These are phyloP conservation scores for Ustilago bromivora DNA, from an alignment of 1,284 basidiomycete species.

Conservation along the genomic window DNA sequence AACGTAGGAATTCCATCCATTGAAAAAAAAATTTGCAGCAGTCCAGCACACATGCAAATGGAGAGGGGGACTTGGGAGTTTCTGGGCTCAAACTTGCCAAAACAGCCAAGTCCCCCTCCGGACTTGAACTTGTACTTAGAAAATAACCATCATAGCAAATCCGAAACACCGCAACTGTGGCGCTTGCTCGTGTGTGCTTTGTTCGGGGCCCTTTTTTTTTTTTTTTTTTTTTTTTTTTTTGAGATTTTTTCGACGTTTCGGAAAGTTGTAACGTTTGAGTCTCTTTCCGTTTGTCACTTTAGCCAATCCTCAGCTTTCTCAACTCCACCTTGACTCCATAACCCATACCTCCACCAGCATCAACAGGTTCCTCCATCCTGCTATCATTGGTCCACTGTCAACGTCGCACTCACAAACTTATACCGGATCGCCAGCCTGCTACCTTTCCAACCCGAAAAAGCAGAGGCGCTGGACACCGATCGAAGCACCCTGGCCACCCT, in stretches of 20 bases:
- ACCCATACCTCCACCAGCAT: neutral
- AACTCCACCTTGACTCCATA: neutral
- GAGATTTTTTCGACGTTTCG: constrained; percentile 13
- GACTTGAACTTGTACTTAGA: too few species aligned
- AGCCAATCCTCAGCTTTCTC: neutral
- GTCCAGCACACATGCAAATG: too few species aligned
- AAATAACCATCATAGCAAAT: too few species aligned
- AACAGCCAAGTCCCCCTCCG: too few species aligned
- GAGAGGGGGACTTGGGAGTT: too few species aligned
- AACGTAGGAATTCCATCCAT: too few species aligned
- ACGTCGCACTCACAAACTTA: neutral
- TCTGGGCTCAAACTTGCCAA: too few species aligned
- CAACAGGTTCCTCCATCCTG: neutral
- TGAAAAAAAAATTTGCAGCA: too few species aligned
- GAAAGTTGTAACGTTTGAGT: constrained; percentile 12
- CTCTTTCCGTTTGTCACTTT: neutral
- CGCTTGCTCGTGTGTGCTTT: constrained; percentile 23
- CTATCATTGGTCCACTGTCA: neutral
- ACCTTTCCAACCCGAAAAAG: too few species aligned
- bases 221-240: constrained; percentile 8
- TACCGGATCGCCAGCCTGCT: too few species aligned
- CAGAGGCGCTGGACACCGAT: too few species aligned
- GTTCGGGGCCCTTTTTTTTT: neutral
- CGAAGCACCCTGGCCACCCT: too few species aligned
- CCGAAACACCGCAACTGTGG: constrained; percentile 1